Evolutionary conservation across 805 yeast species (phyloP), one percentile per base, ranked within the genome.

Genomic region (Zygotorulaspora florentina): DNA sequence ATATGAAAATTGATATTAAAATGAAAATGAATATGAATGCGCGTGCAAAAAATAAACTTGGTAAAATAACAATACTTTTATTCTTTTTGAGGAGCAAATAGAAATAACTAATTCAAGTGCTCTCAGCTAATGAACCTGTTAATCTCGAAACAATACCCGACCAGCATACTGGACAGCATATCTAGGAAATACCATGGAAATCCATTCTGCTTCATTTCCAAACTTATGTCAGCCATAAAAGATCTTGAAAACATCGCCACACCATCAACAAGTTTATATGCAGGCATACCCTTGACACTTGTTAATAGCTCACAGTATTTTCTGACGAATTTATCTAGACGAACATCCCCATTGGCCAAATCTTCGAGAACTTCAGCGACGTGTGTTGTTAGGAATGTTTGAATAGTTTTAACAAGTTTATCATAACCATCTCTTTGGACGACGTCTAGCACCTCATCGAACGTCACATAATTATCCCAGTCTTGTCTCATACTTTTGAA

Each of bases 381-480:
- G 15, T 43, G 27, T 10, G 40, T 44, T 5, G 47, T 42, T 35
- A 58, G 45, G 25, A 54, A 56, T 4, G 44, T 44, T 44, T 53
- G 54, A 8, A 58, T 54, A 9, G 35, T 35, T 16, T 35, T 39
- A 30, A 52, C 48, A 4, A 55, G 42, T 9, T 46, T 47, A 13
- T 44, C 38, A 30, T 56, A 45, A 11, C 48, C 44, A 20, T 48
- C 56, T n/a, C 51, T 52, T 31, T 45, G 47, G 13, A 58, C 57
- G 43, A 54, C 38, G 15, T 55, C 59, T 1, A 54, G 40, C 10
- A 58, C 55, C 29, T 58, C 60, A 26, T 58, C 53, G 35, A 58
- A 35, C 31, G 80, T 77, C 33, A 80, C 76, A 46, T 68, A 68
- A 40, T 65, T 55, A 10, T 61, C 44, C 88, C 87, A 83, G 61